Base-by-base conservation (phyloP, 2,329 filamentous ascomycete species). In the Colletotrichum chrysophilum region DNA sequence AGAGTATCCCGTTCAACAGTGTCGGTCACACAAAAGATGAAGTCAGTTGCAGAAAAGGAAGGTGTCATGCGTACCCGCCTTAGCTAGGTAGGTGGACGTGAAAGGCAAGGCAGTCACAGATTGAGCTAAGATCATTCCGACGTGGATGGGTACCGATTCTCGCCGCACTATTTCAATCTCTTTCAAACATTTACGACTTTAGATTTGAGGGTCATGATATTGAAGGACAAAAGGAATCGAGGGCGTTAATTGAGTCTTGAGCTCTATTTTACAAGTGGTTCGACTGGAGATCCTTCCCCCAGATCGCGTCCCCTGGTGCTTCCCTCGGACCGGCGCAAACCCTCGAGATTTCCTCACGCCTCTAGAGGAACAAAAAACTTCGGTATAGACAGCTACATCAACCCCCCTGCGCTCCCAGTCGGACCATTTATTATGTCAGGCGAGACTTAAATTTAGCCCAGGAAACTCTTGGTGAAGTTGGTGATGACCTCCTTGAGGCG, bases 381-480 rank as follows among this genome's bases (percentile, higher is more conserved):
- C 83, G 84, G 85, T 88, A 89, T 88, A 88, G 85, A 88, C 86
- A 88, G 84, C 81, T 82, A 80, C 81, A 83, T 85, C 84, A 83
- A 81, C 80, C 73, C 65, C 38, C 77, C 58, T 67, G 70, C 70
- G 66, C 79, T 80, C 78, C 78, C 79, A 77, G 74, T 77, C 70
- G 70, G 74, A 78, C 79, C 79, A 79, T 76, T 77, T 74, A 79
- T 77, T 82, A 81, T 81, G 76, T 79, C 79, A 75, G 75, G 78
- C 78, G 78, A 80, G 79, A 80, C 79, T 81, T 81, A 82, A 78
- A 81, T 83, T 91, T 91, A 92, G 84, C 86, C 86, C 78, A 88
- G 82, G 92, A 98, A 98, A 92, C 93, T 95, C 95, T 98, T 97
- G 91, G 95, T 97, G 93, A 98, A 98, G 87, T 84, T 90, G 82